These are phyloP conservation scores for Gossypium stocksii DNA, from an alignment of 345 rosid genomes.

Conservation along the genomic window DNA sequence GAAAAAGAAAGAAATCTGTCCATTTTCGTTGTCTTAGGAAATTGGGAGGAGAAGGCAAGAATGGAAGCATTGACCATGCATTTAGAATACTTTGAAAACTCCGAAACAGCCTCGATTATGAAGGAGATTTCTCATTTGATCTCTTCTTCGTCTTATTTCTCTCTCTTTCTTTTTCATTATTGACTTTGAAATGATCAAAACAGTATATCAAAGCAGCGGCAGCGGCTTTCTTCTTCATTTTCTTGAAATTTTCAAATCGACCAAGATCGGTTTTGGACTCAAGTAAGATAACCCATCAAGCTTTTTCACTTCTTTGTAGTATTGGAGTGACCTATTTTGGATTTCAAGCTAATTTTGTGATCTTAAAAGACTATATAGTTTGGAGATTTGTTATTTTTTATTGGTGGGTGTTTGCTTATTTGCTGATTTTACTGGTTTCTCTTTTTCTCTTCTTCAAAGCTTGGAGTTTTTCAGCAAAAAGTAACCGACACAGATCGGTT, in stretches of 20 bases:
- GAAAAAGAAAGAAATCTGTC: constrained; percentile 29
- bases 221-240: constrained; percentile 9
- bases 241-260: constrained; percentile 4
- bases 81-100: constrained; percentile 44
- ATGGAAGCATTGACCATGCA: constrained; percentile 72
- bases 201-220: not conserved
- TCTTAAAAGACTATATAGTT: constrained; percentile 6
- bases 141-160: constrained; percentile 22
- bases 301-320: constrained; percentile 8
- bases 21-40: constrained; percentile 33
- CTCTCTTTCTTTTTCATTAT: constrained; percentile 13
- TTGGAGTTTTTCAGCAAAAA: constrained; percentile 17
- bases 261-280: constrained; percentile 47
- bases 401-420: constrained; percentile 8
- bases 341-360: constrained; percentile 20
- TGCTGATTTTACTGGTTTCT: not conserved
- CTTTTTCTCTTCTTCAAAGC: constrained; percentile 16
- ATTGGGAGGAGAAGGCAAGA: constrained; percentile 44
- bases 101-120: constrained; percentile 38
- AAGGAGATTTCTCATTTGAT: constrained; percentile 25
- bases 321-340: constrained; percentile 19
- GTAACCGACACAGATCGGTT: constrained; percentile 44
- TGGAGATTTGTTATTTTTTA: constrained; percentile 11
- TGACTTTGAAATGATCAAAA: not conserved
- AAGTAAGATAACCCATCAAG: constrained; percentile 33